Base-by-base conservation (phyloP, 441 rosid species). In the Gossypium schwendimanii region DNA sequence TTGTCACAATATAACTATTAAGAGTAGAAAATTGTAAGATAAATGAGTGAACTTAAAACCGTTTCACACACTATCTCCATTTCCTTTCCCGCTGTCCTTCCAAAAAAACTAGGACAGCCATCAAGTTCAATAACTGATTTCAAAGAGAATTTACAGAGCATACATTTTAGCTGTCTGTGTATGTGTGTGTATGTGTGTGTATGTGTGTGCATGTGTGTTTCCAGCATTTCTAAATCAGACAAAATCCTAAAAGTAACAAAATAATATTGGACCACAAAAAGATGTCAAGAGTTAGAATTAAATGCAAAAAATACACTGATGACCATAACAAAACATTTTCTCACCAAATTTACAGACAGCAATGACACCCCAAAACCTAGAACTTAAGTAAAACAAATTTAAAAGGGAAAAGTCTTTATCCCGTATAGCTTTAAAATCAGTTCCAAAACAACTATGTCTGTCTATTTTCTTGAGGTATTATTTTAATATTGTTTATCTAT, bases 321-420 rank as follows among this genome's bases (percentile, higher is more conserved):
- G 0, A 33, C 6, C 6, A 61, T 7, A n/a, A 11, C 44, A 15
- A 23, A 41, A 41, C 17, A 33, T 61, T n/a, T 63, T 63, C 68
- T 18, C 65, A 18, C 68, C 31, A 39, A 39, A 18, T 18, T 39
- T 39, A 39, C 21, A 63, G 15, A 39, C 6, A 9, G 9, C 52
- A 23, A 62, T 11, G 15, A 36, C 4, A 39, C 8, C 66, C 61
- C 61, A 55, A 33, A 14, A 61, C 21, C 65, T 18, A 63, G 49
- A 63, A 63, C 50, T 41, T 18, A 17, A 33, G 24, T 62, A 61
- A 57, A 57, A 49, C 52, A 9, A 54, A 52, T 72, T 74, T 39
- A 10, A 63, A 49, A 21, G 6, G 60, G 45, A 21, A n/a, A 62
- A 15, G 2, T 4, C 45, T 47, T 26, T 47, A 24, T 24, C 71